A percentile compares a stretch with the other conserved stretches of the same genome.
phyloP scores from a whole-genome alignment of 2,329 filamentous ascomycete species.

The Fusarium robinianum region DNA sequence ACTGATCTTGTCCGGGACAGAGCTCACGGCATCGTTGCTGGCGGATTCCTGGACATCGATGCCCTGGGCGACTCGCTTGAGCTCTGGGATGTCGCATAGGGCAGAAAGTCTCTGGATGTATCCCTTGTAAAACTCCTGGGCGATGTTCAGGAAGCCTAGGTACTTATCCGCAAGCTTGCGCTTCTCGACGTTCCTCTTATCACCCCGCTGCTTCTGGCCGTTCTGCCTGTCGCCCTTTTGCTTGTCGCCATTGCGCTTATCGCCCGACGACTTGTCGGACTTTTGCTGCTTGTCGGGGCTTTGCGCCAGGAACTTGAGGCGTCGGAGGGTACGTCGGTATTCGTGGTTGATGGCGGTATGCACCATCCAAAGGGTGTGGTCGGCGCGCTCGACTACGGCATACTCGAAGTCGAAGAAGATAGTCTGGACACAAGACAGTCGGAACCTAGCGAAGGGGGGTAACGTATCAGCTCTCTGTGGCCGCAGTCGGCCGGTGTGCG shows the following conservation, averaged over 20 bases:
- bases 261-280: constrained; percentile 29
- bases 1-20: constrained; percentile 55
- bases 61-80: constrained; percentile 49
- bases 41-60: constrained; percentile 44
- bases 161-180: constrained; percentile 84
- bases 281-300: constrained; percentile 63
- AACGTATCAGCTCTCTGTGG: constrained; percentile 11
- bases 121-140: constrained; percentile 85
- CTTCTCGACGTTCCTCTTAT: constrained; percentile 56
- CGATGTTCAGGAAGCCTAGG: constrained; percentile 81
- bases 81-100: constrained; percentile 58
- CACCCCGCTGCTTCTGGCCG: constrained; percentile 29
- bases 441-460: constrained; percentile 57
- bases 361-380: constrained; percentile 75
- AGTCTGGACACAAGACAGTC: constrained; percentile 70
- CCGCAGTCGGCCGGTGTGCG: constrained; percentile 9
- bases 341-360: constrained; percentile 78
- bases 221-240: constrained; percentile 32
- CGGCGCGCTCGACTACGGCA: constrained; percentile 65
- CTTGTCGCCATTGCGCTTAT: constrained; percentile 34
- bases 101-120: constrained; percentile 78
- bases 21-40: constrained; percentile 46
- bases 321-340: constrained; percentile 72
- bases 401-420: constrained; percentile 74
- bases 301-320: constrained; percentile 55